These are phyloP conservation scores for Delphinella strobiligena DNA, from an alignment of 2,329 filamentous ascomycete species.

Conservation along the genomic window DNA sequence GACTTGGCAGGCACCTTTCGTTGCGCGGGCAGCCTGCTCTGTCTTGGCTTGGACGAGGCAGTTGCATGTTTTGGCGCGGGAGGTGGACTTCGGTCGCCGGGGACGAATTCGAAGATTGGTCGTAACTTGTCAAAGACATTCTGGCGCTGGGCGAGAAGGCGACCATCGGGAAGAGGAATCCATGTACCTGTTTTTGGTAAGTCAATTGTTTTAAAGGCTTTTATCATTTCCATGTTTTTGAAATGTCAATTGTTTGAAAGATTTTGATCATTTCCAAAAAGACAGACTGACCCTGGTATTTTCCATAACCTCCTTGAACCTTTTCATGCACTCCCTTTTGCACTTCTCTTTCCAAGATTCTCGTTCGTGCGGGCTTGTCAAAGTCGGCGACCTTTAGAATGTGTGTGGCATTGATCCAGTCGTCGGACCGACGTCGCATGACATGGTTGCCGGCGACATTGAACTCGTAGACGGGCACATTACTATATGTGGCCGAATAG, in stretches of 20 bases:
- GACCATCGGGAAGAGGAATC: constrained; percentile 78
- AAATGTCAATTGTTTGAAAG: constrained; percentile 10
- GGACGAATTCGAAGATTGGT: constrained; percentile 79
- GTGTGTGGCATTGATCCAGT: constrained; percentile 99
- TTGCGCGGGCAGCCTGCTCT: constrained; percentile 6
- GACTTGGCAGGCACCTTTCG: background rate
- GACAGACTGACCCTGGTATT: constrained; percentile 80
- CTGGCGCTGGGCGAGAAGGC: constrained; percentile 74
- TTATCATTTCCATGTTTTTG: background rate
- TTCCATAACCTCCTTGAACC: constrained; percentile 94
- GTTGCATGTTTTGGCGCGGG: constrained; percentile 83
- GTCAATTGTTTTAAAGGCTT: constrained; percentile 9
- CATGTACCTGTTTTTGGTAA: constrained; percentile 82
- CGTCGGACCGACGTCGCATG: constrained; percentile 83
- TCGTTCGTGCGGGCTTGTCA: constrained; percentile 88
- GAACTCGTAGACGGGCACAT: constrained; percentile 79
- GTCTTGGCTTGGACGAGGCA: constrained; percentile 63
- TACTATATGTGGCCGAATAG: constrained; percentile 55
- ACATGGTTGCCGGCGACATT: constrained; percentile 84
- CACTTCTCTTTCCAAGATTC: constrained; percentile 91
- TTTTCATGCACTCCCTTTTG: constrained; percentile 96
- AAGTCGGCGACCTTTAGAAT: constrained; percentile 95
- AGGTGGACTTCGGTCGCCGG: constrained; percentile 77
- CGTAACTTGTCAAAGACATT: constrained; percentile 71
- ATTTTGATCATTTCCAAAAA: background rate